Base-by-base conservation (phyloP, 805 yeast genomes). In the Blastobotrys robertii region DNA sequence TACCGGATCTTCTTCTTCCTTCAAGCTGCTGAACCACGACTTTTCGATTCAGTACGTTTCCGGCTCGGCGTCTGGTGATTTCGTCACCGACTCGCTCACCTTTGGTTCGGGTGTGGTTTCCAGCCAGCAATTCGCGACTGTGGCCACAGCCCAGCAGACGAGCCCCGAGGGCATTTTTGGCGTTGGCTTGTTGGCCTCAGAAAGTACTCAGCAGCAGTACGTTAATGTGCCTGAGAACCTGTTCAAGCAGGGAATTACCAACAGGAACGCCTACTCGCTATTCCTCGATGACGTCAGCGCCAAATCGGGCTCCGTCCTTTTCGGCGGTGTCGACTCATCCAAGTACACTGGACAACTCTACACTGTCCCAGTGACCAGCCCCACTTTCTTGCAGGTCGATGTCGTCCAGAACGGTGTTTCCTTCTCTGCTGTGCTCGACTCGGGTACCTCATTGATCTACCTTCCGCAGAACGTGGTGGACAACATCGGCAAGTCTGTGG, bases 31-130 rank as follows among this genome's bases (percentile, higher is more conserved):
- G 29, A 50, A 46, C 45, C 15, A 37, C 41, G 48, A 44, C 28
- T 52, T 54, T 41, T 13, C 34, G 22, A 51, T 54, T 33, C 40
- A 31, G 22, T 52, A 52, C 37, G 56, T 63, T 10, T 77, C 72
- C 44, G 57, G 59, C 9, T 29, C 51, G 6, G 55, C 76, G 3
- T 46, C 47, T 5, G 81, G 81, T 14, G 50, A 46, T 25, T 76
- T 73, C 72, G 86, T 80, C 13, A 58, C 65, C 36, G 95, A 85
- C 55, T 63, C 64, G 37, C 69, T 85, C 3, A 49, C 52, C 2
- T 55, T 82, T 42, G 76, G 34, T 9, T 72, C 68, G 39, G 62
- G 71, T 22, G 59, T 67, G 3, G 67, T 82, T 11, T 50, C 66
- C 0, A 11, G 25, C 37, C 32, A 37, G 29, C 41, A 37, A 37